These are phyloP conservation scores for Diaporthe humulicola DNA, from an alignment of 2,329 filamentous ascomycete genomes.

Conservation along the genomic window DNA sequence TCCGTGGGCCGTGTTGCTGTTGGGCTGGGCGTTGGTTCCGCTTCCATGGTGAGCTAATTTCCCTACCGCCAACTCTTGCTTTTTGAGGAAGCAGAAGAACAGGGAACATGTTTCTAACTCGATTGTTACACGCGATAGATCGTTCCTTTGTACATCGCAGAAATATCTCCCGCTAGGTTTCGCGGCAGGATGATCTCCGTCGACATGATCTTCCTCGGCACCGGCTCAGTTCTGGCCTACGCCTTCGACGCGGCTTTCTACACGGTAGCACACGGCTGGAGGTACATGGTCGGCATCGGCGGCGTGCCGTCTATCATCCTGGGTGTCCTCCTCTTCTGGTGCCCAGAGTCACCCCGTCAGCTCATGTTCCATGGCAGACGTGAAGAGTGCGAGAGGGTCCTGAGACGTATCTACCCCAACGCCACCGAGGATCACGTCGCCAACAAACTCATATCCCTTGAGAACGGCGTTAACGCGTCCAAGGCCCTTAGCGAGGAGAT, in stretches of 20 bases:
- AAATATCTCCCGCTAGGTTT: conserved; percentile 62
- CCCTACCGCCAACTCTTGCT: no score
- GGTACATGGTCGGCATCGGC: conserved; percentile 63
- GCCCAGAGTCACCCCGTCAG: conserved; percentile 63
- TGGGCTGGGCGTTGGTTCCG: conserved; percentile 10
- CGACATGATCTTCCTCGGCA: conserved; percentile 53
- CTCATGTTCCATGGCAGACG: conserved; percentile 57
- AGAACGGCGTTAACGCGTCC: conserved; percentile 51
- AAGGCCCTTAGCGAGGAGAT: conserved; percentile 56
- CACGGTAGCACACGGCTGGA: conserved; percentile 59
- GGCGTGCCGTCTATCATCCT: conserved; percentile 61
- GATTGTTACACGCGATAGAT: conserved; percentile 45
- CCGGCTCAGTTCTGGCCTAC: conserved; percentile 57
- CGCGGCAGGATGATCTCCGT: conserved; percentile 47
- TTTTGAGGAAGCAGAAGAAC: background rate
- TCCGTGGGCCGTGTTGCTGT: conserved; percentile 7
- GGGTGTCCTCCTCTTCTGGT: conserved; percentile 56
- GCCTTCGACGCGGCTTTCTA: conserved; percentile 56
- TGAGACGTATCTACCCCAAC: conserved; percentile 56
- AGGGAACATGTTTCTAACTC: background rate
- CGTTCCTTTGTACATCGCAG: conserved; percentile 61
- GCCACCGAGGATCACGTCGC: conserved; percentile 57
- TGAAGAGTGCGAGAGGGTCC: conserved; percentile 55
- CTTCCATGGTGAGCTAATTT: background rate
- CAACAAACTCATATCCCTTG: conserved; percentile 59